These are phyloP conservation scores for Monosporascus ibericus DNA, from an alignment of 2,329 filamentous ascomycete genomes.

Conservation along the genomic window DNA sequence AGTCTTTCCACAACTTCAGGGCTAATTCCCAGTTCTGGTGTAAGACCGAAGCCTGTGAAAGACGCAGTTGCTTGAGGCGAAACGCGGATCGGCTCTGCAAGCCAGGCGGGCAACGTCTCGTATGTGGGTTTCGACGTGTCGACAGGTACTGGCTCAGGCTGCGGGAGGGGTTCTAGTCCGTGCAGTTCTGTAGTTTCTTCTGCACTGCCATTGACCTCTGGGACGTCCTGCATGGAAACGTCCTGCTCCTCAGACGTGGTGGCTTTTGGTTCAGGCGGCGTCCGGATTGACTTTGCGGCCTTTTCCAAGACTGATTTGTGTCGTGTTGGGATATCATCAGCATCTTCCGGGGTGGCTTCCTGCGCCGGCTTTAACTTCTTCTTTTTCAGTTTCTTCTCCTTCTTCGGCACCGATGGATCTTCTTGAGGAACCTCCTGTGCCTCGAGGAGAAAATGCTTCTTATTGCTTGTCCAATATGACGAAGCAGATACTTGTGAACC, in stretches of 20 bases:
- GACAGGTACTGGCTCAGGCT: slow-evolving; percentile 59
- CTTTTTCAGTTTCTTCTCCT: slow-evolving; percentile 20
- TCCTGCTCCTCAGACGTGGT: slow-evolving; percentile 18
- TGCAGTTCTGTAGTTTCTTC: slow-evolving; percentile 41
- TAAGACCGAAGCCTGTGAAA: slow-evolving; percentile 44
- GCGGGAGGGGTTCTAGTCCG: slow-evolving; percentile 75
- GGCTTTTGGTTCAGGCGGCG: slow-evolving; percentile 34
- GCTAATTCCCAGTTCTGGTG: slow-evolving; percentile 54
- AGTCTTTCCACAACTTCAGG: slow-evolving; percentile 56
- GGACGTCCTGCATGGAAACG: slow-evolving; percentile 24
- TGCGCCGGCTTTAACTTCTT: slow-evolving; percentile 13
- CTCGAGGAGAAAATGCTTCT: background rate
- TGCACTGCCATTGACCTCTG: slow-evolving; percentile 10
- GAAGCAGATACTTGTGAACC: slow-evolving; percentile 12
- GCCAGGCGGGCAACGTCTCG: slow-evolving; percentile 74
- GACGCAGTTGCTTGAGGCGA: slow-evolving; percentile 51
- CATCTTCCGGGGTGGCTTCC: slow-evolving; percentile 4
- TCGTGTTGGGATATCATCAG: slow-evolving; percentile 20
- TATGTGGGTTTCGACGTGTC: slow-evolving; percentile 58
- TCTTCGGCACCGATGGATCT: slow-evolving; percentile 7
- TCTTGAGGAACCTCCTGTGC: slow-evolving; percentile 3
- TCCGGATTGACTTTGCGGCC: slow-evolving; percentile 48
- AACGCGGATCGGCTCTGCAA: slow-evolving; percentile 68
- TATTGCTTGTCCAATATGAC: background rate
- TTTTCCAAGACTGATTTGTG: slow-evolving; percentile 50